Evolutionary conservation across 2,329 filamentous ascomycete genomes (phyloP), one percentile per base, ranked within the genome.

Genomic region (Apiospora rasikravindrae): DNA sequence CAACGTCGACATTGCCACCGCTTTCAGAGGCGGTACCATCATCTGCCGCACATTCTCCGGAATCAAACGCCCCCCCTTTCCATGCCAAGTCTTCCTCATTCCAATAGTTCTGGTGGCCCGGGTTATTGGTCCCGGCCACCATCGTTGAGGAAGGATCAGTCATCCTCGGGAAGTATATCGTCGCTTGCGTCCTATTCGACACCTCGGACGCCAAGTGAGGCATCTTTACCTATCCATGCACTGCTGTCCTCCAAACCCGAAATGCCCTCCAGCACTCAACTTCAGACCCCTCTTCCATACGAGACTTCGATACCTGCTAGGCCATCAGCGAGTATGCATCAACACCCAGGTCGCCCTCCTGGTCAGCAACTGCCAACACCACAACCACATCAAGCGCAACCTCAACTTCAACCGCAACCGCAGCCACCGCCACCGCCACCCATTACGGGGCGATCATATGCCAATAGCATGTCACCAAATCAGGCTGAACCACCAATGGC

Each of bases 141-240:
- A 1, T 78, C 82, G 2, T 77, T 88, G 47, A 83, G 81, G 51
- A 84, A 86, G 40, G 86, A 88, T 61, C 81, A 83, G 26, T 86
- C 85, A 2, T 87, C 85, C 4, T 80, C 76, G 22, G 83, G 83
- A 44, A 88, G 84, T 67, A 78, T 81, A 53, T 81, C 82, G 1
- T 86, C 86, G 2, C 77, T 80, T 2, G 83, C 80, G 19, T 84
- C 85, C 1, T 81, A 81, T 29, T 77, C 79, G 33, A 78, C 79
- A n/a, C 82, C 84, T 2, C 82, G 87, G 57, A 85, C 85, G 5
- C 83, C 85, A 0, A 84, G 85, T 67, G 88, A 89, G 49, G 84
- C 86, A 0, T 82, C 86, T 0, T 75, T 90, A 14, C 87, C 88
- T 1, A 89, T 90, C 33, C 88, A 89, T 74, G 84, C 87, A 0